Base-by-base conservation (phyloP, 805 yeast species). In the Kodamaea fukazawae region DNA sequence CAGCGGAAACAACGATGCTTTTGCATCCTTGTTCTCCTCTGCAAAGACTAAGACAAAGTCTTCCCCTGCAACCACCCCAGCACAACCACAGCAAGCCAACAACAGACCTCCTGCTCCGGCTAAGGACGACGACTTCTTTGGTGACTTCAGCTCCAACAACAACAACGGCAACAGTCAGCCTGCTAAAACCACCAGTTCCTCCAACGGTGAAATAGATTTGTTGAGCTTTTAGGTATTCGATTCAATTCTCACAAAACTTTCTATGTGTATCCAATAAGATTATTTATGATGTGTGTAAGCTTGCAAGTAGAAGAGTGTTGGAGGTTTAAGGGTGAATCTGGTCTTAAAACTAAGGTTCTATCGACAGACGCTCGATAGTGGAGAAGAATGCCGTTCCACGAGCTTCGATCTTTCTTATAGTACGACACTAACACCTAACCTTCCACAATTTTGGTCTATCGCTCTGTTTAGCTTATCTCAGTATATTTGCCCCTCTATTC, bases 21-120 rank as follows among this genome's bases (percentile, higher is more conserved):
- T 85, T 60, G 81, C 90, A 16, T 79, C 85, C 3, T 66, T 85
- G 47, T 79, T 85, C 51, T 67, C 77, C 7, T 62, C 78, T 18
- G 95, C 95, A 5, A 80, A 83, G 54, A 62, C 79, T 36, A 61
- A 65, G 49, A 40, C 57, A 23, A 48, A 48, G 34, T 44, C 57
- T 23, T 33, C 54, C 15, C 40, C 45, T 14, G 23, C 23, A 6
- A n/a, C 38, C 18, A 26, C 44, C 4, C 38, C 37, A 22, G 18
- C 33, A 20, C 23, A 5, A 6, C 7, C 8, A 20, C 23, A 20
- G 8, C 23, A 20, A 20, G 8, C 23, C 8, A 8, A 8, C 8
- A 3, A 35, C 8, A 34, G 34, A 30, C 18, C 37, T 5, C 10
- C 40, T n/a, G 26, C 38, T 11, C 53, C 29, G 18, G 35, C 38